Base-by-base conservation (phyloP, 345 rosid genomes). In the Salix purpurea region DNA sequence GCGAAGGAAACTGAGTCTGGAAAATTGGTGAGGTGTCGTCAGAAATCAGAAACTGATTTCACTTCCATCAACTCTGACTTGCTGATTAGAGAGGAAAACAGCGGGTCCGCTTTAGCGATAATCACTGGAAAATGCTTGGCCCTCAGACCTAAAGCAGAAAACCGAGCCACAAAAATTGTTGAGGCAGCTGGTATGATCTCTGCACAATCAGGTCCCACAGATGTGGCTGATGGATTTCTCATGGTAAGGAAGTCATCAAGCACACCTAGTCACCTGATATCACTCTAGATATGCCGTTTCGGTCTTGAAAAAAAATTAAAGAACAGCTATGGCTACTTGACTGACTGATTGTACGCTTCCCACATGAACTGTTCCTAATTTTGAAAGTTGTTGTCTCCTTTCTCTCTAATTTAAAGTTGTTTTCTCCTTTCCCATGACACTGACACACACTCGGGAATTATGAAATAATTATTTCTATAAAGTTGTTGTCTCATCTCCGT, bases 1-100 rank as follows among this genome's bases (percentile, higher is more conserved):
- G 56, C 73, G 68, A 78, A 71, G 39, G 89, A 88, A 42, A 18
- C 50, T 4, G 81, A 82, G 30, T 44, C 85, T 4, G 90, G 79
- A 56, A 90, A 89, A 74, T 61, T 86, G 70, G 69, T 77, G 6
- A 83, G 88, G 78, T 82, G 95, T 78, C 94, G 87, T n/a, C 97
- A 87, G 80, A 94, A 92, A 79, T 88, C 94, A 2, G 92, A 80
- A 75, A 82, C 84, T 2, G 90, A 89, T 68, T 85, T 87, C 65
- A 54, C 76, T 68, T 67, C 82, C 46, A n/a, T 24, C 11, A 21
- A 14, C n/a, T 65, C 65, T 0, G 54, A 65, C 16, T 18, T 69
- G 67, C 71, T 78, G 32, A 64, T 77, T 24, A 65, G 73, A 60
- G 81, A 81, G 30, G 84, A 81, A n/a, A 74, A 21, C 19, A 23